Percentiles rank a stretch among this genome's conserved stretches.
phyloP scores from a whole-genome alignment of 192 early-diverging fungal genomes.

The Bifiguratus adelaidae region DNA sequence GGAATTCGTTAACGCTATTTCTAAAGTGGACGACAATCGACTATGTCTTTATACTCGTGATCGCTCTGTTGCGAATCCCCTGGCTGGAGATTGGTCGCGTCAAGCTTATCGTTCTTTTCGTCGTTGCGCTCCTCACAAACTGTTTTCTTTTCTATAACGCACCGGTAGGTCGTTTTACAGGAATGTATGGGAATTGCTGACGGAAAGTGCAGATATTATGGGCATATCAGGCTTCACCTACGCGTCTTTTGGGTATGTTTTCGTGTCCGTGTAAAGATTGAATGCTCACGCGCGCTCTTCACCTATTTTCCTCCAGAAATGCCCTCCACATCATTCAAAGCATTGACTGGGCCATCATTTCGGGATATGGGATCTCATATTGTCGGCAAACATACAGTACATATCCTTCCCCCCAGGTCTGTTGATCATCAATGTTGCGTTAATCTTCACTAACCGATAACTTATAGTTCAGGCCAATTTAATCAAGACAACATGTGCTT shows the following conservation, averaged over 20 bases:
- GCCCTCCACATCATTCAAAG: constrained; percentile 12
- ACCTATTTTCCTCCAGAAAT: background rate
- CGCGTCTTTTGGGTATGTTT: background rate
- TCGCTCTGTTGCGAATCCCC: constrained; percentile 29
- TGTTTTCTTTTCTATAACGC: constrained; percentile 11
- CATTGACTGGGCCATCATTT: constrained; percentile 17
- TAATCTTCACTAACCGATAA: background rate
- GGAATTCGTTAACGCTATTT: constrained; percentile 20
- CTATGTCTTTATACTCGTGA: constrained; percentile 14
- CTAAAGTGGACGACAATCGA: constrained; percentile 29
- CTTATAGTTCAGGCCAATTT: constrained; percentile 27
- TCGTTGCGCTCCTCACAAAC: constrained; percentile 1
- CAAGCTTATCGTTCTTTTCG: constrained; percentile 7
- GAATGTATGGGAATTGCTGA: background rate
- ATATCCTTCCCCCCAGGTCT: constrained; percentile 29
- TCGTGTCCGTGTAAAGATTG: background rate
- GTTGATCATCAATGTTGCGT: background rate
- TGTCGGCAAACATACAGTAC: constrained; percentile 29
- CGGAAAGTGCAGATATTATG: background rate
- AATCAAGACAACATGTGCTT: constrained; percentile 29
- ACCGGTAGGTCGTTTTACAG: constrained; percentile 2
- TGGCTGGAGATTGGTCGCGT: constrained; percentile 33
- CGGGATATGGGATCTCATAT: constrained; percentile 23
- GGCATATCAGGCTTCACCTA: background rate
- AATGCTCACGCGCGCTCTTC: background rate